Base-by-base conservation (phyloP, 2,329 filamentous ascomycete genomes). In the Helminthosporium solani region DNA sequence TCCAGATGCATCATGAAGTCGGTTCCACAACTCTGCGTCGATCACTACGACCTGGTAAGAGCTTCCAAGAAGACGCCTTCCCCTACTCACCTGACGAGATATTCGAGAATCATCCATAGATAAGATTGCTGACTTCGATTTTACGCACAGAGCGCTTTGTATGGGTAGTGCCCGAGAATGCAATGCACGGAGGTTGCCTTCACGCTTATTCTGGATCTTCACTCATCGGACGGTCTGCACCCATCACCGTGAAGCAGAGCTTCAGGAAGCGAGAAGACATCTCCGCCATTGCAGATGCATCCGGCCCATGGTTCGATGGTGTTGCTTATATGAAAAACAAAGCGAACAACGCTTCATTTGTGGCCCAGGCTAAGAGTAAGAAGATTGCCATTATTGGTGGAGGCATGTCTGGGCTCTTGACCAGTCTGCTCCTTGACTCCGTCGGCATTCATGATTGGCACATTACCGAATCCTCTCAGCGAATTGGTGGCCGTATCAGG, bases 341-440 rank as follows among this genome's bases (percentile, higher is more conserved):
- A 56, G 71, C 81, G 51, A 74, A 80, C 14, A 73, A 74, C 37
- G 67, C 74, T 7, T 73, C 80, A 0, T 79, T 82, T 50, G 79
- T 79, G 4, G 64, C 72, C 3, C 66, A 73, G 7, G 77, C 77
- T 25, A 86, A 85, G 70, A 71, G 66, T 50, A 83, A 83, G 63
- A 72, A 66, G 36, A 75, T 87, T 50, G 84, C 76, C 41, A 86
- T 87, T 37, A 71, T 86, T 3, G 84, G 84, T 14, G 84, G 78
- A 11, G 84, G 84, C 6, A 85, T 86, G 77, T 73, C 80, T 2
- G 84, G 84, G 0, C 65, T 87, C 37, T 82, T 86, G 77, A 85
- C 77, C 72, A 60, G 60, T 52, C 52, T 63, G 7, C 57, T 70
- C 0, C 66, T 79, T 1, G 70, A 78, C 67, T 71, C 77, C 67